These are phyloP conservation scores for Phlebiopsis flavidoalba DNA, from an alignment of 768 basidiomycete genomes.

Conservation along the genomic window DNA sequence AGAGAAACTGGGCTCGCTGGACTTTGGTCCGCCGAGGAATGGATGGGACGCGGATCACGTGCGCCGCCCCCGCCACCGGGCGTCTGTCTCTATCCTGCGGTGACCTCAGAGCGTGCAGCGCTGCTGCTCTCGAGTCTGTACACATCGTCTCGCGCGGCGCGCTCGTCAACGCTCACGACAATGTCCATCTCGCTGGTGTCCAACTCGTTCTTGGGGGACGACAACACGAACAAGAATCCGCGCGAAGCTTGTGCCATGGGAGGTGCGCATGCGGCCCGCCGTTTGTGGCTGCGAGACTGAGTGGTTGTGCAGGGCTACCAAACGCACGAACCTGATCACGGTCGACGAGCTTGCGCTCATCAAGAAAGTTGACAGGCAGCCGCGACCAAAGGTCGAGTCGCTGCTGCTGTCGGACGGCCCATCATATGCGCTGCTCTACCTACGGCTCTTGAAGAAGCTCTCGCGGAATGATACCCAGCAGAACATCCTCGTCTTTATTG, in stretches of 20 bases:
- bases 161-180: conserved; percentile 10
- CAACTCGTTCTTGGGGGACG: conserved; percentile 82
- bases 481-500: conserved; percentile 79
- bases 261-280: conserved; percentile 44
- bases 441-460: conserved; percentile 82
- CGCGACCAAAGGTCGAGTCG: conserved; percentile 67
- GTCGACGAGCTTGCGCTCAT: conserved; percentile 82
- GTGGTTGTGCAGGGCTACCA: conserved; percentile 74
- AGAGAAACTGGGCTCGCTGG: conserved; percentile 6
- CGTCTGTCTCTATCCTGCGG: neutral
- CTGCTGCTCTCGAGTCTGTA: neutral
- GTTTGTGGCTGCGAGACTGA: conserved; percentile 7
- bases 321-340: conserved; percentile 84
- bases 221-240: conserved; percentile 83
- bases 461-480: conserved; percentile 85
- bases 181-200: conserved; percentile 80
- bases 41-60: conserved; percentile 8
- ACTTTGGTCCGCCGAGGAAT: conserved; percentile 1
- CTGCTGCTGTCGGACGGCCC: conserved; percentile 78
- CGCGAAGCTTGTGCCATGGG: conserved; percentile 93
- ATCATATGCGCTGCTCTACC: conserved; percentile 83
- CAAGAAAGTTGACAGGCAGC: conserved; percentile 85
- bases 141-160: conserved; percentile 1
- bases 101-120: neutral
- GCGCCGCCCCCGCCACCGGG: neutral